These are phyloP conservation scores for Casuarina glauca DNA, from an alignment of 306 rosid genomes.

Conservation along the genomic window DNA sequence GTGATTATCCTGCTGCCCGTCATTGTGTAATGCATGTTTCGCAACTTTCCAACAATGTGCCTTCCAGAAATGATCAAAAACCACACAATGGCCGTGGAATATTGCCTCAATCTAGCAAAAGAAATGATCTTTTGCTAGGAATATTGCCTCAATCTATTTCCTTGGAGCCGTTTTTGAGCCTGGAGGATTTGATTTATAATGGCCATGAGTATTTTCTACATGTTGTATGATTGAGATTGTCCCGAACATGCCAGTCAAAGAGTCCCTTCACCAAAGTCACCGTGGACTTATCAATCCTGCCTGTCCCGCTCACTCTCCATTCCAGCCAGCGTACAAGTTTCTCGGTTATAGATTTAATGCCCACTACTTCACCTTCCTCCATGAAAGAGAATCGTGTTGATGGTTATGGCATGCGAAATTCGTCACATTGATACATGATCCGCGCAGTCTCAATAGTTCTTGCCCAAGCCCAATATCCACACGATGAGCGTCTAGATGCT, in stretches of 20 bases:
- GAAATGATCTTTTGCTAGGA: neutral
- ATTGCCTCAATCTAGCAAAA: too few relatives aligned
- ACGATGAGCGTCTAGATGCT: too few relatives aligned
- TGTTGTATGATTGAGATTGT: conserved; percentile 4
- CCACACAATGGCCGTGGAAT: neutral
- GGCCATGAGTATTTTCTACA: neutral
- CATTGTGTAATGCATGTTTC: conserved; percentile 7
- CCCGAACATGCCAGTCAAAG: conserved; percentile 1
- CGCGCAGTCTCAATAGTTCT: too few relatives aligned
- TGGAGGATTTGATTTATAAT: neutral
- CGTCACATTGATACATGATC: too few relatives aligned
- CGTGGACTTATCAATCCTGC: neutral
- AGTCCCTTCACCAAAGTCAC: neutral
- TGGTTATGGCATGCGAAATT: neutral
- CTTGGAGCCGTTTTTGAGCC: neutral
- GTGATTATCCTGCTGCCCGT: conserved; percentile 2
- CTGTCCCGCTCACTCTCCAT: neutral
- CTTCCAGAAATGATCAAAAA: conserved; percentile 1
- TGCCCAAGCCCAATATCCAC: too few relatives aligned
- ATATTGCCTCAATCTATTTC: neutral
- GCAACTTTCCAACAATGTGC: neutral
- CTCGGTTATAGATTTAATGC: neutral
- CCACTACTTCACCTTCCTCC: conserved; percentile 1
- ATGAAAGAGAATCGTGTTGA: neutral
- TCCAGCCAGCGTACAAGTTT: neutral